Base-by-base conservation (phyloP, 2,329 filamentous ascomycete genomes). In the Phialocephala sp. region DNA sequence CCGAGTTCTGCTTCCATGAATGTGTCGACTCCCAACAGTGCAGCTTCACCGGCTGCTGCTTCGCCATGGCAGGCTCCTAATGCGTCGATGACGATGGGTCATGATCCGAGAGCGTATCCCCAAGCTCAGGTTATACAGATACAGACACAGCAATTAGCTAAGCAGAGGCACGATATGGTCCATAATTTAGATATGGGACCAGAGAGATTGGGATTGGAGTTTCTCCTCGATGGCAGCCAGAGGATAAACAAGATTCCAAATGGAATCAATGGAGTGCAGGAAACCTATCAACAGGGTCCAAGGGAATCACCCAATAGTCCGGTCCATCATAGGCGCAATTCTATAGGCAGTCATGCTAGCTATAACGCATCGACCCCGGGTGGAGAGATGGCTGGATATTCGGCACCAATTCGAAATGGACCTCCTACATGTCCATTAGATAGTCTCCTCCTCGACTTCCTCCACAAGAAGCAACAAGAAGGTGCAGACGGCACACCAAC, bases 371-470 rank as follows among this genome's bases (percentile, higher is more conserved):
- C 58, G 27, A 63, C 56, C 52, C 61, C 52, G 18, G 66, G 55
- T 76, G 22, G 22, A 27, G 39, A 72, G 18, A 63, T 69, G 39
- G 60, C 64, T 8, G 72, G 71, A 8, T 68, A 73, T 54, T 57
- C 66, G 15, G 72, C 71, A 11, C 74, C 75, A 18, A 79, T 89
- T 58, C 84, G 83, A 67, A 92, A 93, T 73, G 82, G 85, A 22
- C 76, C 83, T 1, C 85, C 92, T 0, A 93, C 91, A 0, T 95
- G 91, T 75, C 87, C 91, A 0, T 83, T 97, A 1, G 93, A 97
- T 74, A 83, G 81, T 50, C 85, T 97, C n/a, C 84, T 97, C 54
- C 84, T 94, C 27, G 89, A 94, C 75, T 96, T 95, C 73, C 83
- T 95, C 35, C 83, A 86, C 32, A 87, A 92, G 72, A 86, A 90